A percentile compares a stretch with the other conserved stretches of the same genome.
Conservation (phyloP, 1,139 yeast species). For the Kodamaea suecica region DNA sequence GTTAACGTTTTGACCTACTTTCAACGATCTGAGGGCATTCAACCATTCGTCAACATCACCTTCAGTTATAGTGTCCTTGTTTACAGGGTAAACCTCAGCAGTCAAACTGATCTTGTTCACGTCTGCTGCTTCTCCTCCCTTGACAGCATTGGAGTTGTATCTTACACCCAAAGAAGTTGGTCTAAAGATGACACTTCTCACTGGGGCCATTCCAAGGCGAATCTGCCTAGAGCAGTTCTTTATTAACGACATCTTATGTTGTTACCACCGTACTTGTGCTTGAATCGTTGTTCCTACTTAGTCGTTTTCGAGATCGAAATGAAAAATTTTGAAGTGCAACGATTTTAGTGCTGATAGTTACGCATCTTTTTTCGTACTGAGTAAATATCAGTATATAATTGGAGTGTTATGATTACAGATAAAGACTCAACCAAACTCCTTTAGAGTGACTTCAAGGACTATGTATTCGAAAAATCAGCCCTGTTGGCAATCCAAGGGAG, state of each 20-base stretch:
- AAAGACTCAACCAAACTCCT: no score
- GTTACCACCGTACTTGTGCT: no score
- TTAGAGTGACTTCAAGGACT: no score
- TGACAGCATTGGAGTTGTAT: conserved; percentile 14
- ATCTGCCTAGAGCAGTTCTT: conserved; percentile 14
- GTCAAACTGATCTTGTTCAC: conserved; percentile 21
- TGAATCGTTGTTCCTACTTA: no score
- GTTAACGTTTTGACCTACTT: conserved; percentile 31
- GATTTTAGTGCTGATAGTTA: no score
- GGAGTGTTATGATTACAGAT: no score
- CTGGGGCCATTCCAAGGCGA: conserved; percentile 2
- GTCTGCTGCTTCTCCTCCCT: conserved; percentile 2
- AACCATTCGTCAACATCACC: conserved; percentile 67
- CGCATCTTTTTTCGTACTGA: no score
- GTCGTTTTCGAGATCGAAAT: background rate
- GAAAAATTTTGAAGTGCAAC: conserved; percentile 1
- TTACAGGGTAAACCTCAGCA: conserved; percentile 39
- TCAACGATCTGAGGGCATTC: conserved; percentile 54
- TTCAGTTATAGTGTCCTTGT: conserved; percentile 43
- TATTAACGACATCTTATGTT: conserved; percentile 9
- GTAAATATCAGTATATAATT: background rate
- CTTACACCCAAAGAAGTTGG: conserved; percentile 7
- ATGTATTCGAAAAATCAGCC: no score
- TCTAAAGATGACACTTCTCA: conserved; percentile 7
- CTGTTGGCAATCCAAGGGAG: no score